Conservation (phyloP, 306 rosid genomes). For the Sicyos baderoa region DNA sequence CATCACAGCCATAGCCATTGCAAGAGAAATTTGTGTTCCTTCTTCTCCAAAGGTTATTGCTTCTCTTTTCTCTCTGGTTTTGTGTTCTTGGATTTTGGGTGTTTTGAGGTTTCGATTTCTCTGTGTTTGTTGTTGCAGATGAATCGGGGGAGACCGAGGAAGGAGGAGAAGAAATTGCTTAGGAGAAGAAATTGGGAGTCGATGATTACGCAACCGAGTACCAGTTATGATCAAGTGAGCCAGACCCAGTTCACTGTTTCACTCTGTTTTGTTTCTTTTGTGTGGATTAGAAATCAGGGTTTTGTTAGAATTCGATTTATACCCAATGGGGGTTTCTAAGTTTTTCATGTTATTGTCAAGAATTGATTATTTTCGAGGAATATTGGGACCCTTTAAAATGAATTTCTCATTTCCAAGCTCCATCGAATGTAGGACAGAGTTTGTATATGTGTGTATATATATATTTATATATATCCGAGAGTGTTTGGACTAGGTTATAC, state of each 20-base stretch:
- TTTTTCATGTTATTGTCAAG: too few species aligned
- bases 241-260: not conserved
- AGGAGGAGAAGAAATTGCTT: constrained; percentile 10
- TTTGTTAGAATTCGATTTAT: not conserved
- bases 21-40: not conserved
- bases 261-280: not conserved
- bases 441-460: too few species aligned
- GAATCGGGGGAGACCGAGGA: not conserved
- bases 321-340: not conserved
- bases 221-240: constrained; percentile 12
- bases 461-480: too few species aligned
- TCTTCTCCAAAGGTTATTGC: not conserved
- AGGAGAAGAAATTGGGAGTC: constrained; percentile 7
- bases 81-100: not conserved
- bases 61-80: not conserved
- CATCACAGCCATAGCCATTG: not conserved
- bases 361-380: not conserved
- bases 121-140: not conserved
- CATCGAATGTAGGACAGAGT: not conserved
- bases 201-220: not conserved
- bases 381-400: not conserved
- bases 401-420: not conserved
- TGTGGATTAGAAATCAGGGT: too few species aligned
- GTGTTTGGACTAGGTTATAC: too few species aligned
- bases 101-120: not conserved